These are phyloP conservation scores for Trypethelium eluteriae DNA, from an alignment of 495 filamentous ascomycete genomes.

Conservation along the genomic window DNA sequence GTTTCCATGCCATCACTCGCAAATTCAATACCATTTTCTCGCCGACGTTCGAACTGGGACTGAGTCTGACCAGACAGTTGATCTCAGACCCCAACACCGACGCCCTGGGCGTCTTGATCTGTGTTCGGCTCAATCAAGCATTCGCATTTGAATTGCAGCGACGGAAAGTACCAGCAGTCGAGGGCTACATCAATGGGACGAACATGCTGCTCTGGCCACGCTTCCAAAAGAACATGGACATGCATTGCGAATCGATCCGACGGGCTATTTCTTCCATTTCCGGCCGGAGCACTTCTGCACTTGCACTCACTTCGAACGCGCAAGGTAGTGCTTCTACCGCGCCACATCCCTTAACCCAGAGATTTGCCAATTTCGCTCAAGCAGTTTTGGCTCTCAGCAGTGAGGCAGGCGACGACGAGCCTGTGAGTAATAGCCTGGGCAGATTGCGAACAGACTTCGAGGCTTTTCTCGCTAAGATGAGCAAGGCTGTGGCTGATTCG, in stretches of 20 bases:
- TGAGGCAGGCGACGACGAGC: conserved; percentile 88
- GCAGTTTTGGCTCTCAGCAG: conserved; percentile 73
- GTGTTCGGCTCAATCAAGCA: conserved; percentile 88
- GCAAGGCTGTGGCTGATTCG: conserved; percentile 52
- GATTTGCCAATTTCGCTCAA: conserved; percentile 83
- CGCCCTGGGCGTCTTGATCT: conserved; percentile 76
- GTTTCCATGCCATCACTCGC: conserved; percentile 51
- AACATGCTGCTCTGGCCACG: conserved; percentile 95
- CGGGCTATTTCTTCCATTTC: conserved; percentile 46
- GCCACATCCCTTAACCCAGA: conserved; percentile 83
- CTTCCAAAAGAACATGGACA: conserved; percentile 86
- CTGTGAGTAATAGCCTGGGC: conserved; percentile 68
- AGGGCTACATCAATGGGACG: conserved; percentile 87
- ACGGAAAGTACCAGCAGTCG: conserved; percentile 77
- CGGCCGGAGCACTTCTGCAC: conserved; percentile 45
- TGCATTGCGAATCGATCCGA: conserved; percentile 79
- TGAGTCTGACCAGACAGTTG: conserved; percentile 65
- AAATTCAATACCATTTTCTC: conserved; percentile 77
- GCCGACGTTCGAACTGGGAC: conserved; percentile 73
- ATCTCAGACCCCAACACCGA: conserved; percentile 64
- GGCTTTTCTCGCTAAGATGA: conserved; percentile 28
- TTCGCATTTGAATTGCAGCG: conserved; percentile 88
- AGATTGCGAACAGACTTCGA: conserved; percentile 50
- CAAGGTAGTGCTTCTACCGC: conserved; percentile 56
- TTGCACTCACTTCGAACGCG: conserved; percentile 53